Percentiles rank a stretch among this genome's conserved stretches.
Evolutionary conservation across 2,329 filamentous ascomycete genomes (phyloP).

Genomic region (Plenodomus lindquistii): DNA sequence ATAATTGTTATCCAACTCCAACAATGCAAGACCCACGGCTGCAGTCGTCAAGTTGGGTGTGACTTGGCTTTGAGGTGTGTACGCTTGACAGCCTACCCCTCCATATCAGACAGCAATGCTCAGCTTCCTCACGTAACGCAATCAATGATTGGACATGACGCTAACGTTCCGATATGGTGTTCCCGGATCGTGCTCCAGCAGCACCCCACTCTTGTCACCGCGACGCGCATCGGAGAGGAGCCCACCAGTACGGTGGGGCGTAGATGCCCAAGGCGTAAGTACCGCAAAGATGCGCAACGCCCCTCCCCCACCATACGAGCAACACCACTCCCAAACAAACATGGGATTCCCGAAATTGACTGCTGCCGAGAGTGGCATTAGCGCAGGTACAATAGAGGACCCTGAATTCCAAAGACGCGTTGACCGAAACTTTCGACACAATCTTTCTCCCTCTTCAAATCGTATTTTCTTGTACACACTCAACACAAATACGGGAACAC

Average conservation of each 20-base stretch:
- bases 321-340: slow-evolving; percentile 23
- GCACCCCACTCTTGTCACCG: slow-evolving; percentile 27
- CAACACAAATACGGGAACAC: background rate
- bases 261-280: background rate
- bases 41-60: slow-evolving; percentile 3
- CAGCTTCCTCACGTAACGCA: slow-evolving; percentile 22
- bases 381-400: slow-evolving; percentile 35
- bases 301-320: slow-evolving; percentile 10
- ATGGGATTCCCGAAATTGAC: slow-evolving; percentile 20
- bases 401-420: slow-evolving; percentile 15
- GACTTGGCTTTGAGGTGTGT: background rate
- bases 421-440: slow-evolving; percentile 1
- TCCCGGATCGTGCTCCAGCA: slow-evolving; percentile 1
- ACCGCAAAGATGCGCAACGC: slow-evolving; percentile 2
- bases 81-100: slow-evolving; percentile 10
- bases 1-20: background rate
- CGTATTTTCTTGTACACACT: background rate
- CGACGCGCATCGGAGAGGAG: background rate
- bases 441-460: slow-evolving; percentile 2
- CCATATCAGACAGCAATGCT: slow-evolving; percentile 16
- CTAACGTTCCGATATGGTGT: slow-evolving; percentile 5
- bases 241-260: slow-evolving; percentile 2
- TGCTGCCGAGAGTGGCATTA: slow-evolving; percentile 12
- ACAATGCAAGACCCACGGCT: background rate
- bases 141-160: slow-evolving; percentile 22